Evolutionary conservation across 2,329 filamentous ascomycete genomes (phyloP), one percentile per base, ranked within the genome.

Genomic region (Pestalotiopsis fici): DNA sequence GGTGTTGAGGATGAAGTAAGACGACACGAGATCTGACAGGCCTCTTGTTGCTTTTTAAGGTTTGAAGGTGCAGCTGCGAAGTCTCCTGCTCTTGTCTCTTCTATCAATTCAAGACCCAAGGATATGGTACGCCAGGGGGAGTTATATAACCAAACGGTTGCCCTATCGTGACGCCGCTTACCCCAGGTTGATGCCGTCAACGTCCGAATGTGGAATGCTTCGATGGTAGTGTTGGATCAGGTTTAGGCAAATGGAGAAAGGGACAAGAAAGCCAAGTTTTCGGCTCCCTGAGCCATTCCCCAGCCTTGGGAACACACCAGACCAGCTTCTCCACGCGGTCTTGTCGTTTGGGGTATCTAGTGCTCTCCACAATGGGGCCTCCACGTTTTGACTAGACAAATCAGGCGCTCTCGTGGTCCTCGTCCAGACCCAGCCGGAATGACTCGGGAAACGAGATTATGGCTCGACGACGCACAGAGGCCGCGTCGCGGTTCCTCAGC

Each of bases 361-460:
- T 47, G 59, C 59, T 18, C 59, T 47, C 59, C 59, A 62, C 59
- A 43, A 31, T 62, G 35, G 59, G 59, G 35, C 37, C 35, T 35
- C 28, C 59, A 35, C 43, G 43, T 50, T 62, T 25, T 25, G 59
- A 47, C 59, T 47, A 62, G 31, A 25, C 57, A 60, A 47, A 62
- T 25, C 37, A 62, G n/a, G 59, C 59, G 59, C 57, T 31, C 25
- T 31, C 15, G 25, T 59, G n/a, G 15, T n/a, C 31, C 13, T 31
- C 57, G 25, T 31, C 57, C 28, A 27, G 28, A 50, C 43, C 28
- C 31, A 31, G 57, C 25, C 57, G 27, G 57, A 59, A 23, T n/a
- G 57, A 23, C 57, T 35, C 57, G 57, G 43, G 43, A 59, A 27
- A 59, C 28, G 57, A 31, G 57, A 21, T 21, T 31, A 12, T 21